Percentiles rank a stretch among this genome's conserved stretches.
Evolutionary conservation across 345 rosid species (phyloP).

Genomic region (Clarkia xantiana): DNA sequence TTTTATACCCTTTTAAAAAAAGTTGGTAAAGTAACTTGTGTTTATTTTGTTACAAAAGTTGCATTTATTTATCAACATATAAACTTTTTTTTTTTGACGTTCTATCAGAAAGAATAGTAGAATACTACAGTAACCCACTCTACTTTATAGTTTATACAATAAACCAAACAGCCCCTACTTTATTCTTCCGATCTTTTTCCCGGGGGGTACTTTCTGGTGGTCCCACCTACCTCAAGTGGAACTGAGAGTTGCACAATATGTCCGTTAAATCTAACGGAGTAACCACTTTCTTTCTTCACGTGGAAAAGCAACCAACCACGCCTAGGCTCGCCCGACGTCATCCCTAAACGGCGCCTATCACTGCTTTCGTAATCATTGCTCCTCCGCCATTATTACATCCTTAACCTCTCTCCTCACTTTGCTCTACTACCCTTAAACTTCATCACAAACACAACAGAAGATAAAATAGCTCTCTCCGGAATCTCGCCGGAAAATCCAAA

Average conservation of each 20-base stretch:
- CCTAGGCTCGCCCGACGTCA: neutral
- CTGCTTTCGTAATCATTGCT: constrained; percentile 3
- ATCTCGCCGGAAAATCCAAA: neutral
- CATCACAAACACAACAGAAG: neutral
- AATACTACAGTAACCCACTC: too few species aligned
- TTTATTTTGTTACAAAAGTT: too few species aligned
- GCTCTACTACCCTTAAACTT: neutral
- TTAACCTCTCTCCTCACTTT: neutral
- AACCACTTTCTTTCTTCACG: too few species aligned
- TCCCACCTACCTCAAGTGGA: neutral
- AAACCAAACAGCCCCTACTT: too few species aligned
- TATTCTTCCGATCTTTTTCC: too few species aligned
- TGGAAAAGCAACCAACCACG: neutral
- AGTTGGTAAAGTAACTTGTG: too few species aligned
- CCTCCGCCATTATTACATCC: neutral
- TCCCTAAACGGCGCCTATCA: constrained; percentile 2
- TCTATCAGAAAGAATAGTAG: too few species aligned
- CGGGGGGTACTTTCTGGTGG: too few species aligned
- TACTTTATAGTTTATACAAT: too few species aligned
- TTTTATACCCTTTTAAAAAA: too few species aligned
- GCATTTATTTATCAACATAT: too few species aligned
- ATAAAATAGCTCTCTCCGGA: neutral
- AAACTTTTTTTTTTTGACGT: too few species aligned
- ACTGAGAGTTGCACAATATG: neutral
- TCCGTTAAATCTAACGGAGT: constrained; percentile 4